phyloP scores from a whole-genome alignment of 73 alveolate genomes.

The Paramecium biaurelia region DNA sequence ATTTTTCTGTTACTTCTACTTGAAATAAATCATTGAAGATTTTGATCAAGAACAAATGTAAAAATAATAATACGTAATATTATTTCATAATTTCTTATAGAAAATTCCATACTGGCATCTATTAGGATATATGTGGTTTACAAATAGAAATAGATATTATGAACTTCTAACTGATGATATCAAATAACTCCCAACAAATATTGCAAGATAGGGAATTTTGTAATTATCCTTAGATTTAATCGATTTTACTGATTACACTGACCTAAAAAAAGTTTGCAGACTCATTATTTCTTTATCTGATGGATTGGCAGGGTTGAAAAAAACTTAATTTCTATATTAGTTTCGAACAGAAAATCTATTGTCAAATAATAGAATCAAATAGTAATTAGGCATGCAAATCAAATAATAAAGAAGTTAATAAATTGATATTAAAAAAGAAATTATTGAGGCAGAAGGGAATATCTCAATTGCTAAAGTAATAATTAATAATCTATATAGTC shows the following conservation, averaged over 20 bases:
- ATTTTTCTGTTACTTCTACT: neutral
- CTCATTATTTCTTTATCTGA: neutral
- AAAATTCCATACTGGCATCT: constrained; percentile 41
- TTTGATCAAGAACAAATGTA: neutral
- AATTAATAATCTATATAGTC: neutral
- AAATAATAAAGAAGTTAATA: neutral
- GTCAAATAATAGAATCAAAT: constrained; percentile 3
- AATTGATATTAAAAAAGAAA: neutral
- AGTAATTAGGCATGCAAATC: neutral
- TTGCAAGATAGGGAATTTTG: neutral
- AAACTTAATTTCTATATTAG: neutral
- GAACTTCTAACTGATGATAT: neutral
- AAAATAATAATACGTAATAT: neutral
- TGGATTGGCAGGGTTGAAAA: neutral
- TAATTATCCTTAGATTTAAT: neutral
- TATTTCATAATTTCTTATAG: neutral
- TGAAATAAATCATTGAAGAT: constrained; percentile 9
- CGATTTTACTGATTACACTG: neutral
- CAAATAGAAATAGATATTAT: constrained; percentile 8
- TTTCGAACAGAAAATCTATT: constrained; percentile 32
- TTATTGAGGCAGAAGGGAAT: neutral
- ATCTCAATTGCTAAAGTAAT: neutral
- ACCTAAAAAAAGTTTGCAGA: neutral
- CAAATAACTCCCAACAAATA: neutral
- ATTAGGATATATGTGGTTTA: constrained; percentile 23